Base-by-base conservation (phyloP, 495 filamentous ascomycete species). In the Daldinia caldariorum region DNA sequence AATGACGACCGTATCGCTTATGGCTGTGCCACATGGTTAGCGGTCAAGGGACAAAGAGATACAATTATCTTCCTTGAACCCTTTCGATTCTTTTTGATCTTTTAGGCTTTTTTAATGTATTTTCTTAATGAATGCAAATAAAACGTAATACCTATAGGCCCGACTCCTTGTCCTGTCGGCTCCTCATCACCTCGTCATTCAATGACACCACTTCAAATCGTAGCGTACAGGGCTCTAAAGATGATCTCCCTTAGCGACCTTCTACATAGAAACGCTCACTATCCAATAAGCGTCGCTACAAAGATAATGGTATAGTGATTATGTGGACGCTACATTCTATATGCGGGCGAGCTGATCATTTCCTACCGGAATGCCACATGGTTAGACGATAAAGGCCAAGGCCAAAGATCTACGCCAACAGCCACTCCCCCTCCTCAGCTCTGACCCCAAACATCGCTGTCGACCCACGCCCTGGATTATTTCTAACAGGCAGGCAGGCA, bases 361-460 rank as follows among this genome's bases (percentile, higher is more conserved):
- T 32, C 49, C 49, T 53, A 14, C 26, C 50, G 18, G 34, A 50
- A 59, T 63, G 63, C 69, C 69, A 71, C 69, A 71, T 71, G 69
- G 69, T 41, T 26, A 0, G 34, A 34, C 55, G 49, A 41, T 55
- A 58, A 58, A 16, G 58, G 56, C 53, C 61, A 58, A 16, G 58
- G 56, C 53, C 61, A 39, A 65, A 64, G 60, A 64, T 68, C 64
- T 29, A 35, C 69, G 22, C 18, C 26, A 22, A 61, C 26, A 26
- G 3, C 26, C 26, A n/a, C n/a, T n/a, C 57, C 57, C 67, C 31
- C 22, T 20, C 43, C 43, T 49, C 53, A 60, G 20, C 55, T 49
- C 10, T 39, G 14, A 16, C 50, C 49, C 31, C 53, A 38, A 41
- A 58, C 31, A 45, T 22, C 1, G 7, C 41, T 37, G 69, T 60